These are phyloP conservation scores for Raphanus sativus DNA, from an alignment of 345 rosid species.

Conservation along the genomic window DNA sequence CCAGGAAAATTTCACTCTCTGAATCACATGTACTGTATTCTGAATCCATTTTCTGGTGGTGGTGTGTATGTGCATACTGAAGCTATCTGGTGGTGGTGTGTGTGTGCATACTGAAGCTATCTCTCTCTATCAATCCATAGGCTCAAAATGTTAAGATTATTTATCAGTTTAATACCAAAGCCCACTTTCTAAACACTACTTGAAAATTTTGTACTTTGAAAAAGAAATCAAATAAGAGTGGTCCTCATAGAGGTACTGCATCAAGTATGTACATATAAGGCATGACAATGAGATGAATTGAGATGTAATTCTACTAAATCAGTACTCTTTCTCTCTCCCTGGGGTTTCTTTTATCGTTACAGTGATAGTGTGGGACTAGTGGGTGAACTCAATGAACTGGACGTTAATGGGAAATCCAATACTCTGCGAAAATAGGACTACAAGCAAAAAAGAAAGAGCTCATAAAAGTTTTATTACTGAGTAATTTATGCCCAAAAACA, in stretches of 20 bases:
- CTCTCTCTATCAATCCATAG: conserved; percentile 8
- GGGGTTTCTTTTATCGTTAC: conserved; percentile 1
- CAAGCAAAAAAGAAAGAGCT: neutral
- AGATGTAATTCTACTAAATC: conserved; percentile 2
- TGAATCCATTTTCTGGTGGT: conserved; percentile 5
- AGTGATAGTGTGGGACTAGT: conserved; percentile 21
- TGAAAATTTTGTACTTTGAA: conserved; percentile 24
- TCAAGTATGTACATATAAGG: conserved; percentile 25
- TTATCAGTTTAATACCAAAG: conserved; percentile 9
- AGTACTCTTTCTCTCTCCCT: neutral
- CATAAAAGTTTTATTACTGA: neutral
- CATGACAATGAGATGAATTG: conserved; percentile 20
- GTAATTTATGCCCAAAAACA: neutral
- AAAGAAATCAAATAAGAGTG: conserved; percentile 34
- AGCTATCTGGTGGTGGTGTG: neutral
- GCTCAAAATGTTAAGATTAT: conserved; percentile 20
- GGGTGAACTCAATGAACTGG: conserved; percentile 19
- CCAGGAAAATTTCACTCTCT: neutral
- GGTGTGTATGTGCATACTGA: neutral
- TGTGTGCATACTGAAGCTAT: conserved; percentile 17
- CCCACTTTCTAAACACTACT: conserved; percentile 18
- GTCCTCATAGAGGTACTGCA: conserved; percentile 22
- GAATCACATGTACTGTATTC: conserved; percentile 5
- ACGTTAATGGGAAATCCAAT: conserved; percentile 25
- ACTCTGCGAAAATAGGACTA: conserved; percentile 16